phyloP scores from a whole-genome alignment of 768 basidiomycete species.

The Thelephora ganbajun region DNA sequence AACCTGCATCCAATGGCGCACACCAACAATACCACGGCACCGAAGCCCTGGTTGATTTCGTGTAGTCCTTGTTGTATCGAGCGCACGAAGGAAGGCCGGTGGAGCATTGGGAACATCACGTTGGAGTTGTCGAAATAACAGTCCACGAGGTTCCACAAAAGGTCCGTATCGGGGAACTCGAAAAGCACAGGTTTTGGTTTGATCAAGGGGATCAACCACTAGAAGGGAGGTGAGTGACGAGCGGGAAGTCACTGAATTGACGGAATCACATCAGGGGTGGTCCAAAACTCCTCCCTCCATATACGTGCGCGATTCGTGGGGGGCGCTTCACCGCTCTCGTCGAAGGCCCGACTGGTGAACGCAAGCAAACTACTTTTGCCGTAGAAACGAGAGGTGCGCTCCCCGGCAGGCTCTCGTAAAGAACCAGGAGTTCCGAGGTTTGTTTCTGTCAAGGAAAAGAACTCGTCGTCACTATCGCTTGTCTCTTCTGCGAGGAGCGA shows the following conservation, averaged over 20 bases:
- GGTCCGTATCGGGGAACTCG: conserved; percentile 34
- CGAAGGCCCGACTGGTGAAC: not conserved
- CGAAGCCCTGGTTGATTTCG: conserved; percentile 36
- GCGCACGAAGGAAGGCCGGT: conserved; percentile 52
- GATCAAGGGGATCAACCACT: not conserved
- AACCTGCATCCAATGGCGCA: conserved; percentile 56
- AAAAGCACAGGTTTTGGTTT: conserved; percentile 12
- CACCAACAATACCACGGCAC: conserved; percentile 46
- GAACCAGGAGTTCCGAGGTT: too few species aligned
- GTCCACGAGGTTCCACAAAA: conserved; percentile 39
- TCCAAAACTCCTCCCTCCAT: not conserved
- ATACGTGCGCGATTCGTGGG: not conserved
- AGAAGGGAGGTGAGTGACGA: too few species aligned
- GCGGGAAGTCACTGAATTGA: not conserved
- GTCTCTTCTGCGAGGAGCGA: too few species aligned
- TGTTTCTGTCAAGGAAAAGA: too few species aligned
- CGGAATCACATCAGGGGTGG: not conserved
- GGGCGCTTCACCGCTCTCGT: not conserved
- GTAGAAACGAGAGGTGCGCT: too few species aligned
- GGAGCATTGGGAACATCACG: conserved; percentile 51
- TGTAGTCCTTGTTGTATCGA: conserved; percentile 35
- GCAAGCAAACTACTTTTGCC: too few species aligned
- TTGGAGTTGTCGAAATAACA: conserved; percentile 52
- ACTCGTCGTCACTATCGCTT: too few species aligned
- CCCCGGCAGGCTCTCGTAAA: too few species aligned